Conservation (phyloP, 208 protist species). For the Plasmodiophora brassicae region DNA sequence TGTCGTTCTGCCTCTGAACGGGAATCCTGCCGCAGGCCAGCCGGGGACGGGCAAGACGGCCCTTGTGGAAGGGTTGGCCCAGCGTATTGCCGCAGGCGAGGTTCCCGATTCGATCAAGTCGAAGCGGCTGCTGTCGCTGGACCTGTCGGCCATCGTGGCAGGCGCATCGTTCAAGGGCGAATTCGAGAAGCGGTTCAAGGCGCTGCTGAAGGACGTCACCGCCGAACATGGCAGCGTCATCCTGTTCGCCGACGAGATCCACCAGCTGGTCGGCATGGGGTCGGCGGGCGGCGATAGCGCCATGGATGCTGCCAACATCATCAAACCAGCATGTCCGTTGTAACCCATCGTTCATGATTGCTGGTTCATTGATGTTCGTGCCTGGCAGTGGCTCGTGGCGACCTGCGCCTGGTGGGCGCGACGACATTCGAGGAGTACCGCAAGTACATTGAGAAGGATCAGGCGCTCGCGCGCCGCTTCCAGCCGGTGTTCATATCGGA, state of each 20-base stretch:
- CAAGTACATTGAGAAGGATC: conserved; percentile 65
- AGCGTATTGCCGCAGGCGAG: conserved; percentile 82
- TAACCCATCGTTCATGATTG: not conserved
- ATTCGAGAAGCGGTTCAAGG: conserved; percentile 99
- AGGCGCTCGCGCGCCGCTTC: conserved; percentile 90
- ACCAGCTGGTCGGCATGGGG: conserved; percentile 93
- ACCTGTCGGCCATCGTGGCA: conserved; percentile 96
- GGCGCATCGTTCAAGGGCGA: conserved; percentile 97
- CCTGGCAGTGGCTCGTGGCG: conserved; percentile 46
- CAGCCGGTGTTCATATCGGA: conserved; percentile 49
- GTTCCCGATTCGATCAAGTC: conserved; percentile 72
- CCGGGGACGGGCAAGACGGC: conserved; percentile 78
- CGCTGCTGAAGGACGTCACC: conserved; percentile 94
- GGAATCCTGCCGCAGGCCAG: conserved; percentile 2
- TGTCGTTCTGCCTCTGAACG: not conserved
- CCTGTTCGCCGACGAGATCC: conserved; percentile 99
- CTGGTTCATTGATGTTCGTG: not conserved
- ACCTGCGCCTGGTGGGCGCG: conserved; percentile 67
- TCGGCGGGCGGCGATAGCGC: conserved; percentile 75
- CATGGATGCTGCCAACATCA: conserved; percentile 95
- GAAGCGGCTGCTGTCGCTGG: conserved; percentile 75
- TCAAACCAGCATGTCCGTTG: conserved; percentile 94
- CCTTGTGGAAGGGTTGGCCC: conserved; percentile 83
- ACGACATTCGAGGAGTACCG: conserved; percentile 69
- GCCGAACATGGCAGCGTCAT: conserved; percentile 89